These are phyloP conservation scores for Phaffia tasmanica DNA, from an alignment of 768 basidiomycete species.

Conservation along the genomic window DNA sequence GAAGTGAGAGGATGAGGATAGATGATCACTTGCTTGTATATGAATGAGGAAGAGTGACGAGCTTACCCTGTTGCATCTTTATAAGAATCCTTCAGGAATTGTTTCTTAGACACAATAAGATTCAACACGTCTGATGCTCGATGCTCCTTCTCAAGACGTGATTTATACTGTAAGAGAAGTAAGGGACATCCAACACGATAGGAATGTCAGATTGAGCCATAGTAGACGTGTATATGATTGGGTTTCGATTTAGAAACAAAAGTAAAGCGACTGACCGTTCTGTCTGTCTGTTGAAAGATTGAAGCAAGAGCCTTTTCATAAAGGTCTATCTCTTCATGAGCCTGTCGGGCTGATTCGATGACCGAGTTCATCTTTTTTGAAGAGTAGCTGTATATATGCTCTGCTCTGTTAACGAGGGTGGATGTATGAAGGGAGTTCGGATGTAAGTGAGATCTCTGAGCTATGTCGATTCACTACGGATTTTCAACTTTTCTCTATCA, in stretches of 20 bases:
- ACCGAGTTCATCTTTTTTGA: conserved; percentile 65
- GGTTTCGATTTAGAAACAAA: conserved; percentile 34
- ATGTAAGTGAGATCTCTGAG: not conserved
- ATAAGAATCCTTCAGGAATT: conserved; percentile 60
- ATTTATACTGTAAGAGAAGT: conserved; percentile 23
- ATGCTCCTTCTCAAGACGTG: conserved; percentile 53
- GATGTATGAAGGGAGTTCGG: not conserved
- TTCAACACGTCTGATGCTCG: conserved; percentile 80
- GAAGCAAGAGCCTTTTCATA: conserved; percentile 78
- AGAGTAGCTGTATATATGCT: not conserved
- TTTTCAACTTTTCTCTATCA: not conserved
- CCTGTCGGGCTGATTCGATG: conserved; percentile 85
- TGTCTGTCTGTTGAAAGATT: conserved; percentile 51
- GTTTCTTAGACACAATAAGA: conserved; percentile 60
- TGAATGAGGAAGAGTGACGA: not conserved
- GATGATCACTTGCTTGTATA: no score
- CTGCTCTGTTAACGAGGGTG: not conserved
- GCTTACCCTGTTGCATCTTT: conserved; percentile 54
- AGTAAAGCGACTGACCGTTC: conserved; percentile 32
- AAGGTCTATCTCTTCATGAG: conserved; percentile 89
- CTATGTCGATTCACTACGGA: not conserved
- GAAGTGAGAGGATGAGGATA: not conserved
- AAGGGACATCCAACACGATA: conserved; percentile 29
- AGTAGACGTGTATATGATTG: conserved; percentile 51
- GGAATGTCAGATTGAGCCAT: not conserved